A percentile compares a stretch with the other conserved stretches of the same genome.
Evolutionary conservation across 352 stramenopile species (phyloP).

Genomic region (Phytophthora sp.): DNA sequence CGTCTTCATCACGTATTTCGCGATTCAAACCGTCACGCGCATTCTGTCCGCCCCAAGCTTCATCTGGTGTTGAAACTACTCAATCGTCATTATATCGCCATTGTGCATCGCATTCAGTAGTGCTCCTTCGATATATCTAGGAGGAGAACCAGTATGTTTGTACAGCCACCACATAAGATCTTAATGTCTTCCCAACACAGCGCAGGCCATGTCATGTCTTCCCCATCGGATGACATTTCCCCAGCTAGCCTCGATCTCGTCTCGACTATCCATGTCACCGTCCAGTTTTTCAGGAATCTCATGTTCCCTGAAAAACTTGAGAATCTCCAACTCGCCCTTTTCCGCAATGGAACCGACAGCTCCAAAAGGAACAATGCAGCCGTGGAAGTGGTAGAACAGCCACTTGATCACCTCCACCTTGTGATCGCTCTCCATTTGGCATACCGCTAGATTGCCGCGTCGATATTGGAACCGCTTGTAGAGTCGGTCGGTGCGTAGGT

Average conservation of each 20-base stretch:
- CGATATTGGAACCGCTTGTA: conserved; percentile 7
- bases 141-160: background rate
- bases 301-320: background rate
- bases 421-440: too few species aligned
- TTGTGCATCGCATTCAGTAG: background rate
- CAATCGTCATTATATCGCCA: background rate
- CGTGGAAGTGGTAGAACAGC: background rate
- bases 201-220: background rate
- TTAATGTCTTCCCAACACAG: background rate
- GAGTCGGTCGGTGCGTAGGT: background rate
- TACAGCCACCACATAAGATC: background rate
- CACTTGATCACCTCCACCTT: background rate
- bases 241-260: background rate
- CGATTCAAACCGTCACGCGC: too few species aligned
- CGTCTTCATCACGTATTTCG: too few species aligned
- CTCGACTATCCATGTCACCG: background rate
- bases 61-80: too few species aligned
- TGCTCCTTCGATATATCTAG: background rate
- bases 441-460: too few species aligned
- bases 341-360: background rate
- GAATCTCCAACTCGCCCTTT: background rate
- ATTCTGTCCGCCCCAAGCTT: too few species aligned
- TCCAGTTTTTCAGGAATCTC: background rate
- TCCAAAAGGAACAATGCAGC: background rate
- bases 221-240: background rate